Evolutionary conservation across 1,284 basidiomycete species (phyloP), one percentile per base, ranked within the genome.

Genomic region (Ustilago xerochloae): DNA sequence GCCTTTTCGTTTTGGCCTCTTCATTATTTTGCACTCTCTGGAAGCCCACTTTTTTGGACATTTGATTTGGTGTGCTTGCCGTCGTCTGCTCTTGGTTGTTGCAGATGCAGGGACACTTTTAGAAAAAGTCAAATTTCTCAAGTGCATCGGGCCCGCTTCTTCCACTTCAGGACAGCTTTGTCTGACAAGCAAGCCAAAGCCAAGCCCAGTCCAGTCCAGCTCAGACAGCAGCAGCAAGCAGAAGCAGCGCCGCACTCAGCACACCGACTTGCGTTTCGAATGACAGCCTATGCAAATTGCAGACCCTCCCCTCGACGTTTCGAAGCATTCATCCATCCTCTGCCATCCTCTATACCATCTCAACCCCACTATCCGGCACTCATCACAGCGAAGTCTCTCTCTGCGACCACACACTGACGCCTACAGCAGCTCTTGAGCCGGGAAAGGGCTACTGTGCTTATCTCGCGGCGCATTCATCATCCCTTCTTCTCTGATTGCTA

Each of bases 11-110:
- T 24, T 43, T 24, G 22, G 15, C 18, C n/a, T 36, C 32, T 50
- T 51, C 49, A 38, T 51, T 32, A 13, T 12, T 13, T 8, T 51
- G 32, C 30, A n/a, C n/a, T n/a, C 22, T 33, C 41, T 43, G 22
- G 22, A 51, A 51, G 39, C 49, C 49, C 49, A 51, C 49, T 38
- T 51, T 51, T 51, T 28, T 29, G 20, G 5, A 4, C 26, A 9
- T 15, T 43, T 15, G 13, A 43, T 24, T 43, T 43, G 41, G 26
- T 24, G 22, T 43, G 22, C 41, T n/a, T n/a, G n/a, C n/a, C n/a
- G n/a, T n/a, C n/a, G n/a, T n/a, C n/a, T n/a, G n/a, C n/a, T n/a
- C n/a, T n/a, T n/a, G n/a, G n/a, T n/a, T n/a, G n/a, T n/a, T n/a
- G n/a, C n/a, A n/a, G n/a, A n/a, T 43, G 41, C 41, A 43, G 24